phyloP scores from a whole-genome alignment of 2,329 filamentous ascomycete genomes.

The Penicillium sp. region DNA sequence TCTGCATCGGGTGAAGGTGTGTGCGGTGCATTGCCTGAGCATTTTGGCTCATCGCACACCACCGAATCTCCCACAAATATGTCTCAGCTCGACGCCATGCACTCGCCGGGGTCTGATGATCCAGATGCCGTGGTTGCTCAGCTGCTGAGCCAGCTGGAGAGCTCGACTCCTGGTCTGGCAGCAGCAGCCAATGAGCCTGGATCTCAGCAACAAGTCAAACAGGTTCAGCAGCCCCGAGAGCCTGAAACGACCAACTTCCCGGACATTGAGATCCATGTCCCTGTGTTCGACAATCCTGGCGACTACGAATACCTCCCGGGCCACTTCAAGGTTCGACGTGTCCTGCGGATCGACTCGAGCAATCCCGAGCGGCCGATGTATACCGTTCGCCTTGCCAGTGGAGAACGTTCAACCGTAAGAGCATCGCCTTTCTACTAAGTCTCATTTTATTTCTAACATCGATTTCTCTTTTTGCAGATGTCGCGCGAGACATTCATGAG shows the following conservation, averaged over 20 bases:
- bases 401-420: slow-evolving; percentile 39
- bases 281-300: slow-evolving; percentile 30
- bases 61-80: not conserved
- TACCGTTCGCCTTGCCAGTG: slow-evolving; percentile 38
- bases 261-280: slow-evolving; percentile 32
- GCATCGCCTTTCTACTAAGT: slow-evolving; percentile 6
- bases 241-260: not conserved
- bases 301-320: slow-evolving; percentile 44
- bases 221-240: not conserved
- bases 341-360: slow-evolving; percentile 32
- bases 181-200: not conserved
- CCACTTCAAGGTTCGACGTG: slow-evolving; percentile 36
- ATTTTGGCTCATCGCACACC: not conserved
- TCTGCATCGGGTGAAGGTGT: not conserved
- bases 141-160: slow-evolving; percentile 8
- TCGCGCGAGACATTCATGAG: slow-evolving; percentile 27
- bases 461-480: slow-evolving; percentile 25
- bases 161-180: not conserved
- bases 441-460: slow-evolving; percentile 1
- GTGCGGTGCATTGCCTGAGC: not conserved
- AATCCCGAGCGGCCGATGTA: slow-evolving; percentile 28
- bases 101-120: slow-evolving; percentile 1
- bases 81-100: not conserved
- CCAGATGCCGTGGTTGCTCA: slow-evolving; percentile 11
- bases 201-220: not conserved